These are phyloP conservation scores for Haematococcus lacustris DNA, from an alignment of 139 green algal genomes.

Conservation along the genomic window DNA sequence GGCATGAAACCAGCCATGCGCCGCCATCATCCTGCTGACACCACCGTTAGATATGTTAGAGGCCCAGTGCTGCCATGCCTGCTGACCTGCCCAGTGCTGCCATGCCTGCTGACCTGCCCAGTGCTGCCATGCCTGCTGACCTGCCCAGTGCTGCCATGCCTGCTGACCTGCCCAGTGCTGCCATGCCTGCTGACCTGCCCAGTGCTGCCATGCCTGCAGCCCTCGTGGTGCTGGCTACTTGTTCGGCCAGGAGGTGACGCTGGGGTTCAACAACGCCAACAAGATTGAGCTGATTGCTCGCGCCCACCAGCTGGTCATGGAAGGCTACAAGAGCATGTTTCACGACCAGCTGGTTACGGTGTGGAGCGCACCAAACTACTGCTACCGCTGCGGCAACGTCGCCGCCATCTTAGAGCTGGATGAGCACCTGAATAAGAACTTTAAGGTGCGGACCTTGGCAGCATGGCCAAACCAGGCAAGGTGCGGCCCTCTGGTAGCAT, in stretches of 20 bases:
- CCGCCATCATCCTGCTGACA: no score
- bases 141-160: no score
- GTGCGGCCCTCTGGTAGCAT: not conserved
- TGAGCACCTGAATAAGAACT: slow-evolving; percentile 81
- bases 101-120: no score
- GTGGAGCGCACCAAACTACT: slow-evolving; percentile 98
- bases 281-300: slow-evolving; percentile 75
- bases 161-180: no score
- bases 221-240: slow-evolving; percentile 83
- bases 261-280: slow-evolving; percentile 66
- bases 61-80: no score
- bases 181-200: no score
- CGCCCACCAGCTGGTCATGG: slow-evolving; percentile 98
- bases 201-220: no score
- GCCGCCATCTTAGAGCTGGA: slow-evolving; percentile 94
- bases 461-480: no score
- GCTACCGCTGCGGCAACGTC: slow-evolving; percentile 98
- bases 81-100: no score
- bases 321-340: slow-evolving; percentile 99
- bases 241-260: slow-evolving; percentile 90
- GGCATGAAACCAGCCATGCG: no score
- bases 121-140: no score
- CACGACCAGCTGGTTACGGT: slow-evolving; percentile 91
- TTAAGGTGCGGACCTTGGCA: slow-evolving; percentile 51
- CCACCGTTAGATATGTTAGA: no score